Conservation (phyloP, 1,284 basidiomycete species). For the Exsudoporus floridanus region DNA sequence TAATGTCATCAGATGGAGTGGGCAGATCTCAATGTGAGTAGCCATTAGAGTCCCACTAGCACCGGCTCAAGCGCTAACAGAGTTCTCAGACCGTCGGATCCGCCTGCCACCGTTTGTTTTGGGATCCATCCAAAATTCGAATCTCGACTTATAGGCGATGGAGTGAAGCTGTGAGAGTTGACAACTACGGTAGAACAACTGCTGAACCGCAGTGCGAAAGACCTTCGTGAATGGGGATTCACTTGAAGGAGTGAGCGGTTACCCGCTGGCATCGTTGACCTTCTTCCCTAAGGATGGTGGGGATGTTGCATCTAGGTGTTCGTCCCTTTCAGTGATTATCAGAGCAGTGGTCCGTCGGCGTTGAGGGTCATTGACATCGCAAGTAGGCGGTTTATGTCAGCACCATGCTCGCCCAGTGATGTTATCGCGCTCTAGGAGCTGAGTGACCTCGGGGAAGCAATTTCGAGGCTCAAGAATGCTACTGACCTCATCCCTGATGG, state of each 20-base stretch:
- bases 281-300: background rate
- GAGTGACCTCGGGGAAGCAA: background rate
- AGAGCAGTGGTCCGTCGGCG: background rate
- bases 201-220: background rate
- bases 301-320: background rate
- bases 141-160: slow-evolving; percentile 7
- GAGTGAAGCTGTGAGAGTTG: slow-evolving; percentile 1
- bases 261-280: background rate
- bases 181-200: slow-evolving; percentile 6
- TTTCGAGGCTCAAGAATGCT: background rate
- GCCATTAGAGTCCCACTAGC: too few relatives aligned
- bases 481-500: background rate
- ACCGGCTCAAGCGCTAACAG: background rate
- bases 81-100: slow-evolving; percentile 7
- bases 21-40: background rate
- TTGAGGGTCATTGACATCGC: background rate
- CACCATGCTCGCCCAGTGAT: background rate
- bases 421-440: background rate
- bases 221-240: background rate
- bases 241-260: background rate
- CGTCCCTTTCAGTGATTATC: background rate
- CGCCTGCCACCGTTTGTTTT: background rate
- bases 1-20: background rate
- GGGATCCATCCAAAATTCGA: slow-evolving; percentile 8
- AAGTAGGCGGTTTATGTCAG: background rate